Base-by-base conservation (phyloP, 2,329 filamentous ascomycete species). In the Didymella segeticola region DNA sequence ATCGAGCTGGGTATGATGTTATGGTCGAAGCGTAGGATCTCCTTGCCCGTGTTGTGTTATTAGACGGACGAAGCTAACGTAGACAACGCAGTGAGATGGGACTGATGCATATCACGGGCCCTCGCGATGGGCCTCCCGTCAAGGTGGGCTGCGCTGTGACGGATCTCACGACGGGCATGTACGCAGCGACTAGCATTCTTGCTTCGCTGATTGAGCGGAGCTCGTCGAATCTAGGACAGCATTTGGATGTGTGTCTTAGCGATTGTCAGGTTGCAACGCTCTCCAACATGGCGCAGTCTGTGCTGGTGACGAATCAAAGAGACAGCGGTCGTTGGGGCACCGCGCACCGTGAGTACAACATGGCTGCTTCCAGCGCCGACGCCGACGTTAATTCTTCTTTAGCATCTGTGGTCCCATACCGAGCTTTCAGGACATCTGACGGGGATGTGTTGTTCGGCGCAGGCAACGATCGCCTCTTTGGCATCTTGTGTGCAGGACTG, bases 91-190 rank as follows among this genome's bases (percentile, higher is more conserved):
- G 38, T 41, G 95, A 98, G 74, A 95, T 98, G 79, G 95, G 95
- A 1, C 79, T 99, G 49, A 98, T 98, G 95, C 95, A 99, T 76
- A 98, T 99, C 64, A 99, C 95, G 0, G 95, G 95, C 15, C 86
- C 86, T 60, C 83, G 92, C 46, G 89, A 96, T 64, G 91, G 93
- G 0, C 89, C 92, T 1, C 95, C 95, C 0, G 93, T 97, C 29
- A 98, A 98, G 77, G 95, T 98, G 1, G 95, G 95, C n/a, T 95
- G 98, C 4, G 95, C 95, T 1, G 93, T 98, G 3, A 98, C 93
- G 0, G 95, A 99, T 75, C 78, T 99, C 54, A 98, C 93, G 0
- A 97, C 95, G 0, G 95, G 95, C 0, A 79, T 99, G 30, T 98
- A 98, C 75, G 93, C 93, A 2, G 92, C 89, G 65, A 98, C 97